Evolutionary conservation across 352 stramenopile genomes (phyloP).

Genomic region (Globisporangium viniferum): DNA sequence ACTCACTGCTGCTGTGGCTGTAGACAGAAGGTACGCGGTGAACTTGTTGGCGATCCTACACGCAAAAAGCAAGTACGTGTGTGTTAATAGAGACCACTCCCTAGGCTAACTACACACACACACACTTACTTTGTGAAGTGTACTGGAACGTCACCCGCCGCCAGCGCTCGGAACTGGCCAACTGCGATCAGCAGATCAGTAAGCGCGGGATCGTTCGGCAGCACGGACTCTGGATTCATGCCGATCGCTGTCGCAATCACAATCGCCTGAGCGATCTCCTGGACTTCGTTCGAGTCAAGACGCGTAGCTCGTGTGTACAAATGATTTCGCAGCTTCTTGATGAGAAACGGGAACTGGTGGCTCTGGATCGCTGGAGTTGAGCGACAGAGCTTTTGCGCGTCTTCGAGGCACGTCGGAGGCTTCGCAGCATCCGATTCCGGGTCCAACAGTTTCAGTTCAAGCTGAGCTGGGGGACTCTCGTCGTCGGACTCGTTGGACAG

Average conservation of each 20-base stretch:
- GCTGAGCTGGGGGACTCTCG: conserved; percentile 10
- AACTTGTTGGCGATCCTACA: conserved; percentile 4
- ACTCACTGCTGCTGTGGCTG: neutral
- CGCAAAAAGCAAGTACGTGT: neutral
- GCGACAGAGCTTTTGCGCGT: conserved; percentile 17
- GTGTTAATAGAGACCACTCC: neutral
- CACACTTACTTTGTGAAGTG: conserved; percentile 26
- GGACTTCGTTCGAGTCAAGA: conserved; percentile 15
- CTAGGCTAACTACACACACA: neutral
- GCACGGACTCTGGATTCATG: conserved; percentile 18
- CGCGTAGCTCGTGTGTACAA: conserved; percentile 16
- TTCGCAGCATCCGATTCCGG: conserved; percentile 23
- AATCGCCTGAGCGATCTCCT: conserved; percentile 22
- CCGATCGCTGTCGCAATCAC: conserved; percentile 20
- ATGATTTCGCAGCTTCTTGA: conserved; percentile 24
- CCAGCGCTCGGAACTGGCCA: conserved; percentile 20
- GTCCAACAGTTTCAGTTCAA: conserved; percentile 22
- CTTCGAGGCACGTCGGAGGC: conserved; percentile 13
- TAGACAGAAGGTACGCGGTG: neutral
- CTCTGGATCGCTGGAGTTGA: conserved; percentile 13
- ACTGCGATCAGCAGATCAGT: conserved; percentile 19
- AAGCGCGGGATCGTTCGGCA: conserved; percentile 12
- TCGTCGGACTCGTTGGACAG: neutral
- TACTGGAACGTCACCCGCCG: conserved; percentile 15
- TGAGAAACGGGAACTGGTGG: conserved; percentile 21